Conservation (phyloP, 768 basidiomycete species). For the Phylloporus rhodoxanthus region DNA sequence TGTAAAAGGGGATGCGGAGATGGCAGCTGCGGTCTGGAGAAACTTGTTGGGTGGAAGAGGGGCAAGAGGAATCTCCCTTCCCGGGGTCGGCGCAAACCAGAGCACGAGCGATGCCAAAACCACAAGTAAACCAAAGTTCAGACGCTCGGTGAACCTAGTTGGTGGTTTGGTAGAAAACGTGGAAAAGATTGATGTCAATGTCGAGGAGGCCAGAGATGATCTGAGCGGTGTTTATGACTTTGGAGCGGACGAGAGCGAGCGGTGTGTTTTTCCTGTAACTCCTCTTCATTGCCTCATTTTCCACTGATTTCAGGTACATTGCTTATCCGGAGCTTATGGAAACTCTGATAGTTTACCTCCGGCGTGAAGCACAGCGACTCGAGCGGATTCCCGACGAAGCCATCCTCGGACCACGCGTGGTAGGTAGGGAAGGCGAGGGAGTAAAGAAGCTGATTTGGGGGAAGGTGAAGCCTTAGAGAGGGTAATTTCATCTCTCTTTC, state of each 20-base stretch:
- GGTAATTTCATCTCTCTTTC: background rate
- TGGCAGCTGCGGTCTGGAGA: constrained; percentile 87
- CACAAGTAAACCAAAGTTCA: constrained; percentile 31
- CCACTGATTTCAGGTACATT: constrained; percentile 52
- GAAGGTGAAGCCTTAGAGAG: constrained; percentile 15
- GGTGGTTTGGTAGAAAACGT: constrained; percentile 60
- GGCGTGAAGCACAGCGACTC: constrained; percentile 66
- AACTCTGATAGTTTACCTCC: constrained; percentile 59
- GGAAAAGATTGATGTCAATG: constrained; percentile 49
- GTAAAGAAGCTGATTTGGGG: constrained; percentile 30
- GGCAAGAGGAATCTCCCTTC: constrained; percentile 57
- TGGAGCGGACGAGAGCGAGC: constrained; percentile 41
- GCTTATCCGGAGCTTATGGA: constrained; percentile 72
- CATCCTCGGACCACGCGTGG: constrained; percentile 28
- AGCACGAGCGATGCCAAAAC: constrained; percentile 9
- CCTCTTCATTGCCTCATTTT: background rate
- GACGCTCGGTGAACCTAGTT: constrained; percentile 65
- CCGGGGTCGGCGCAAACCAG: background rate
- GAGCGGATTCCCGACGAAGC: constrained; percentile 46
- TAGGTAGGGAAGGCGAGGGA: constrained; percentile 31
- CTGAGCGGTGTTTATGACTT: constrained; percentile 71
- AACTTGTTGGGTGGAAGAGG: constrained; percentile 85
- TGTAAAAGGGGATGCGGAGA: constrained; percentile 67
- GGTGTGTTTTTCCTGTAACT: constrained; percentile 13
- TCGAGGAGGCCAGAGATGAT: constrained; percentile 59